Conservation (phyloP, 768 basidiomycete species). For the Cytidiella melzeri region DNA sequence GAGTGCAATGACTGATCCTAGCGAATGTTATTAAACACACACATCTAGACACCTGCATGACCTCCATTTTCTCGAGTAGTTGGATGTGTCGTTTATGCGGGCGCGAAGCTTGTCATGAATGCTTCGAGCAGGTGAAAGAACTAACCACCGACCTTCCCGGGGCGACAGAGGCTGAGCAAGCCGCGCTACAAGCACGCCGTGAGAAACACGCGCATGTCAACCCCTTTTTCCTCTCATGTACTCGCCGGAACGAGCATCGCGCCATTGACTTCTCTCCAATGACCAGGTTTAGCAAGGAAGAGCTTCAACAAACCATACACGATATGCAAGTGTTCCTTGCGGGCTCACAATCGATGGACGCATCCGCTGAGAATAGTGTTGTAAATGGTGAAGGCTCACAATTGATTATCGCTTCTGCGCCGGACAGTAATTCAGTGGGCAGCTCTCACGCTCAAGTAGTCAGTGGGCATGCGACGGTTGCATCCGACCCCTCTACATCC, state of each 20-base stretch:
- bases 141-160: conserved; percentile 49
- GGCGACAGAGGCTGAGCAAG: conserved; percentile 41
- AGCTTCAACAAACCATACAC: conserved; percentile 57
- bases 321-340: conserved; percentile 59
- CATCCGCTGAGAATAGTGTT: neutral
- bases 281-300: conserved; percentile 62
- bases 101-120: conserved; percentile 83
- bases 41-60: conserved; percentile 81
- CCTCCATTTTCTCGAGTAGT: conserved; percentile 82
- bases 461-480: neutral
- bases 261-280: conserved; percentile 70
- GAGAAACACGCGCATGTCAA: conserved; percentile 61
- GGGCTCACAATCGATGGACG: conserved; percentile 14
- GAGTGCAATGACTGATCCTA: conserved; percentile 21
- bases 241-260: conserved; percentile 64
- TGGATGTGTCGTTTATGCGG: conserved; percentile 93
- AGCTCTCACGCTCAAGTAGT: neutral
- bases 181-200: conserved; percentile 42
- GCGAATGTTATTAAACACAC: conserved; percentile 7
- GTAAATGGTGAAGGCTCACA: neutral
- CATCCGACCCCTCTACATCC: neutral
- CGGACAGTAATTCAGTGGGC: neutral
- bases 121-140: conserved; percentile 63
- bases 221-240: conserved; percentile 71
- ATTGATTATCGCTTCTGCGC: neutral